Conservation (phyloP, 331 rosid species). For the Spiraea crenata region DNA sequence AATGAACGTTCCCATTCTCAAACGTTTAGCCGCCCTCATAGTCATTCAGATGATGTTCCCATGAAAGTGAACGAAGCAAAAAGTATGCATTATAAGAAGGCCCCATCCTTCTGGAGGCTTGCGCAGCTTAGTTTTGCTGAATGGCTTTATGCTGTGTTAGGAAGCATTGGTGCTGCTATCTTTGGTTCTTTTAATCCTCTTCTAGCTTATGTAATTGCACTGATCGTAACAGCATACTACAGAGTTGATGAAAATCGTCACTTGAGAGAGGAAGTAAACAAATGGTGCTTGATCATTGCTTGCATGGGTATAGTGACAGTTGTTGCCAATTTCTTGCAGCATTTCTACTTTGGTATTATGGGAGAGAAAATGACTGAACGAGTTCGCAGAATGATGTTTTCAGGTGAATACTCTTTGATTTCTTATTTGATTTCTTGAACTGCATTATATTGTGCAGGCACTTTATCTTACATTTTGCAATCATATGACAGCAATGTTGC, state of each 20-base stretch:
- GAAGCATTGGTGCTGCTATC: conserved; percentile 96
- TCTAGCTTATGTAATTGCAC: conserved; percentile 91
- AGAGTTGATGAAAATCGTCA: conserved; percentile 35
- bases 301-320: conserved; percentile 97
- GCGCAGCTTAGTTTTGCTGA: conserved; percentile 95
- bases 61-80: conserved; percentile 46
- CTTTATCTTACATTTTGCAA: conserved; percentile 26
- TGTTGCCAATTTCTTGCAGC: conserved; percentile 96
- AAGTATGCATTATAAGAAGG: conserved; percentile 45
- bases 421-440: conserved; percentile 5
- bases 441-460: neutral
- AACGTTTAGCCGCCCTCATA: conserved; percentile 91
- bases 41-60: conserved; percentile 71
- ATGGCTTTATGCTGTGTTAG: conserved; percentile 98
- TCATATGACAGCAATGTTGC: conserved; percentile 85
- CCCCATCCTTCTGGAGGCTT: conserved; percentile 93
- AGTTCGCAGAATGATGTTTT: conserved; percentile 99
- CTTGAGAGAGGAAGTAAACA: conserved; percentile 59
- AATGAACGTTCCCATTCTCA: conserved; percentile 99
- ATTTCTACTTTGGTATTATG: conserved; percentile 99
- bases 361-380: conserved; percentile 99
- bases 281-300: conserved; percentile 96
- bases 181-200: conserved; percentile 99
- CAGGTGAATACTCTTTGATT: conserved; percentile 53
- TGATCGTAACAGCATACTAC: conserved; percentile 83